Evolutionary conservation across 331 rosid genomes (phyloP).

Genomic region (Erythrophleum ivorense): DNA sequence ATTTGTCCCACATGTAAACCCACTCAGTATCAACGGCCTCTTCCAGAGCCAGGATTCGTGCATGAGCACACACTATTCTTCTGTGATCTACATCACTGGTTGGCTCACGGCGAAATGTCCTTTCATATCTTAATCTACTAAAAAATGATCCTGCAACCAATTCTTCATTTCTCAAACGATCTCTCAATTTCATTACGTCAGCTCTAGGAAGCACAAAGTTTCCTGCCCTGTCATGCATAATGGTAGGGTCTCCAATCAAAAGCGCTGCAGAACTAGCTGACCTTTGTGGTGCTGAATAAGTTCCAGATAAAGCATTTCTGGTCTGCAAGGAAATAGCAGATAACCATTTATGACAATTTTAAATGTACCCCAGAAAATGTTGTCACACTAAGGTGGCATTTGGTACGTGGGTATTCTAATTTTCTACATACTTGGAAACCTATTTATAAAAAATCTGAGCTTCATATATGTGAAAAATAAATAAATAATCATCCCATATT

Average conservation of each 20-base stretch:
- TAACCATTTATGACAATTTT: neutral
- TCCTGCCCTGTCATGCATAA: constrained; percentile 92
- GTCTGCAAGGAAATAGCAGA: constrained; percentile 62
- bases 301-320: constrained; percentile 98
- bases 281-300: constrained; percentile 98
- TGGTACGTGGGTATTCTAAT: neutral
- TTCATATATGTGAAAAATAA: neutral
- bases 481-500: neutral
- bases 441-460: neutral
- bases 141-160: constrained; percentile 90
- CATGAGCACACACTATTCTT: constrained; percentile 99
- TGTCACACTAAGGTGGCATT: neutral
- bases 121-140: constrained; percentile 66
- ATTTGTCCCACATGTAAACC: constrained; percentile 99
- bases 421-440: too few relatives aligned
- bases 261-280: constrained; percentile 99
- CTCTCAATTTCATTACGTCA: constrained; percentile 97
- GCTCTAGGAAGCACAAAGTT: constrained; percentile 99
- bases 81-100: constrained; percentile 76
- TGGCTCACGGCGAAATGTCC: constrained; percentile 71
- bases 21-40: constrained; percentile 99
- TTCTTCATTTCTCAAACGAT: constrained; percentile 97
- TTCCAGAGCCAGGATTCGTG: constrained; percentile 94
- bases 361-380: constrained; percentile 1
- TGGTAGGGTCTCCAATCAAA: constrained; percentile 90